phyloP scores from a whole-genome alignment of 2,329 filamentous ascomycete species.

The Sclerotinia glacialis region DNA sequence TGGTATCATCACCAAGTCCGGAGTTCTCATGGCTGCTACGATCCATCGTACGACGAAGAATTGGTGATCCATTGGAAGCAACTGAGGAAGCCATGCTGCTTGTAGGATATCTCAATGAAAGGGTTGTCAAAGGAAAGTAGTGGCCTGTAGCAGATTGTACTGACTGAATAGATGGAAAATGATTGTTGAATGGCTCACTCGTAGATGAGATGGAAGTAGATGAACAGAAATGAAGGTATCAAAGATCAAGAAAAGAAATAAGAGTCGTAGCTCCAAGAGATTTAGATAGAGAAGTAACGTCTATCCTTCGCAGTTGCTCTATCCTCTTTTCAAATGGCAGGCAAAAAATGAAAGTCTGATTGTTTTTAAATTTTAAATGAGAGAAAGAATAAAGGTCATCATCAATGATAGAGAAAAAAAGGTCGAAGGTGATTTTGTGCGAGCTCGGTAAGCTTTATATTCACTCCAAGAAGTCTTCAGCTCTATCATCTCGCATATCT shows the following conservation, averaged over 20 bases:
- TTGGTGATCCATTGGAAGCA: conserved; percentile 45
- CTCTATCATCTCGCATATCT: neutral
- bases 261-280: conserved; percentile 37
- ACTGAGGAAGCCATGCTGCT: conserved; percentile 30
- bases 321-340: conserved; percentile 19
- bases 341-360: conserved; percentile 9
- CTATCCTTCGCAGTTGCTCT: conserved; percentile 17
- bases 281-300: conserved; percentile 37
- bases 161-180: conserved; percentile 26
- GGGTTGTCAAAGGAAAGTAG: conserved; percentile 7
- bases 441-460: conserved; percentile 10
- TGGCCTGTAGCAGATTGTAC: conserved; percentile 25
- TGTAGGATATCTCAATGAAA: conserved; percentile 42
- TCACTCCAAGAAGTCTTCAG: neutral
- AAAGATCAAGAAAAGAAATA: conserved; percentile 36
- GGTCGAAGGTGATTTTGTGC: conserved; percentile 2
- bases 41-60: conserved; percentile 40
- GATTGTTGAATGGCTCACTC: conserved; percentile 33
- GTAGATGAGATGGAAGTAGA: conserved; percentile 34
- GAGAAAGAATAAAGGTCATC: neutral
- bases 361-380: conserved; percentile 1
- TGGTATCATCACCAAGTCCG: conserved; percentile 28
- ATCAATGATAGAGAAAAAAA: neutral
- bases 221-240: conserved; percentile 30
- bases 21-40: conserved; percentile 43